Evolutionary conservation across 2,329 filamentous ascomycete genomes (phyloP).

Genomic region (Sporothrix sp.): DNA sequence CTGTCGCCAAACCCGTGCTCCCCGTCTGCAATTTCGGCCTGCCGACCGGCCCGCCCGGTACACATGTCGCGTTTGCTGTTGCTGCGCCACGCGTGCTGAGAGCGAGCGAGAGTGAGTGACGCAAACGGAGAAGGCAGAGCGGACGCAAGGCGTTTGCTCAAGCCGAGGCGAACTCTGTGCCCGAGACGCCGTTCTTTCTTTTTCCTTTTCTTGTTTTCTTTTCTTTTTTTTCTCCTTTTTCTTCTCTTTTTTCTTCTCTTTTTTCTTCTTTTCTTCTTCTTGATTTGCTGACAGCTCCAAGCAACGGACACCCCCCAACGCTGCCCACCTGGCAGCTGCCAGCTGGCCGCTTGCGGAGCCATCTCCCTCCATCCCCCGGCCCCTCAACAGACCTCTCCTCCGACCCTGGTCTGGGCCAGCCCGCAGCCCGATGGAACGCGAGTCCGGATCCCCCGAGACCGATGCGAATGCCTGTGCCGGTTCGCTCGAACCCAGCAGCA

Average conservation of each 20-base stretch:
- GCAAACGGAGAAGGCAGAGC: neutral
- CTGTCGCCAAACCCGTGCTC: neutral
- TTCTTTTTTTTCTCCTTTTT: too few species aligned
- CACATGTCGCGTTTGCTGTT: constrained; percentile 3
- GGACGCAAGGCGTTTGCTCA: neutral
- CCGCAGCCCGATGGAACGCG: constrained; percentile 44
- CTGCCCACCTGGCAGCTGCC: too few species aligned
- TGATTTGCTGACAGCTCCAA: too few species aligned
- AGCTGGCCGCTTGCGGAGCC: constrained; percentile 4
- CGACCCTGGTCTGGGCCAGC: neutral
- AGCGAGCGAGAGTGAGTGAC: constrained; percentile 5
- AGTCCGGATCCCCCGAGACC: constrained; percentile 32
- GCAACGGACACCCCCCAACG: too few species aligned
- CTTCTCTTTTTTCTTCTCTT: too few species aligned
- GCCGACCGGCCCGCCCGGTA: neutral
- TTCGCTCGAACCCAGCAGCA: constrained; percentile 54
- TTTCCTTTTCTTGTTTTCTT: too few species aligned
- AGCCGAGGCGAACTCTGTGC: neutral
- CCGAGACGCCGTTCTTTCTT: neutral
- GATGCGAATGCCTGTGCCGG: constrained; percentile 48
- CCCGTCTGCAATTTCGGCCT: neutral
- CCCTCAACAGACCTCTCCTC: neutral
- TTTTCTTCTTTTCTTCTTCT: too few species aligned
- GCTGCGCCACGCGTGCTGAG: constrained; percentile 2
- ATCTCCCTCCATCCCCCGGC: neutral